phyloP scores from a whole-genome alignment of 140 eudicot species.

The Cichorium intybus region DNA sequence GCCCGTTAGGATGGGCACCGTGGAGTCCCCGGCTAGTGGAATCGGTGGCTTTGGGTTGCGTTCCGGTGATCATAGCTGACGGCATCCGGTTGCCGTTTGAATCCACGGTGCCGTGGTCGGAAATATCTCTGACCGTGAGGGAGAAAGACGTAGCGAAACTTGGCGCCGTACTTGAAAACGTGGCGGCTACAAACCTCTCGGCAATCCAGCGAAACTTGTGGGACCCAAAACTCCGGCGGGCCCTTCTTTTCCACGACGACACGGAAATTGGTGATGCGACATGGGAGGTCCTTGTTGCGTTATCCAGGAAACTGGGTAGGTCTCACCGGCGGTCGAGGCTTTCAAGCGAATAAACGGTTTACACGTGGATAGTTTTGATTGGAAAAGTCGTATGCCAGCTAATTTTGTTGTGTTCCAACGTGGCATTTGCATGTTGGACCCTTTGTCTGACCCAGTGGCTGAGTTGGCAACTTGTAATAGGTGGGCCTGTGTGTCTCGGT shows the following conservation, averaged over 20 bases:
- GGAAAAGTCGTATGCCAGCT: conserved; percentile 16
- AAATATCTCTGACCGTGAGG: conserved; percentile 57
- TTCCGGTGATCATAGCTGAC: conserved; percentile 77
- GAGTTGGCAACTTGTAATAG: conserved; percentile 24
- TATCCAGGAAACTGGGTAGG: conserved; percentile 36
- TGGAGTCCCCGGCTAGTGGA: conserved; percentile 86
- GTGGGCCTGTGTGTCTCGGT: conserved; percentile 1
- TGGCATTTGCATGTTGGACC: conserved; percentile 16
- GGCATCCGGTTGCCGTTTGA: conserved; percentile 61
- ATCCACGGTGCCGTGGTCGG: conserved; percentile 55
- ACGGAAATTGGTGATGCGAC: conserved; percentile 62
- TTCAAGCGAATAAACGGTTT: conserved; percentile 16
- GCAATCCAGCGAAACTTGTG: conserved; percentile 48
- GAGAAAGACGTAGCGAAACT: conserved; percentile 51
- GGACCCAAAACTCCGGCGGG: conserved; percentile 40
- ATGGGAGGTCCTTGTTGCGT: conserved; percentile 48
- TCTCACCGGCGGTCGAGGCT: conserved; percentile 41
- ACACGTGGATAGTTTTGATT: conserved; percentile 32
- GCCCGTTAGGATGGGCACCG: conserved; percentile 94
- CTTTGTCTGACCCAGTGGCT: background rate
- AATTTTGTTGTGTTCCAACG: conserved; percentile 8
- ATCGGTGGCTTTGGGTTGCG: conserved; percentile 69
- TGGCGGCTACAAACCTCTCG: conserved; percentile 52
- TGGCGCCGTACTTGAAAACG: conserved; percentile 50
- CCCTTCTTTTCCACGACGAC: conserved; percentile 42